Percentiles rank a stretch among this genome's conserved stretches.
Conservation (phyloP, 2,329 filamentous ascomycete species). For the Sarocladium strictum region DNA sequence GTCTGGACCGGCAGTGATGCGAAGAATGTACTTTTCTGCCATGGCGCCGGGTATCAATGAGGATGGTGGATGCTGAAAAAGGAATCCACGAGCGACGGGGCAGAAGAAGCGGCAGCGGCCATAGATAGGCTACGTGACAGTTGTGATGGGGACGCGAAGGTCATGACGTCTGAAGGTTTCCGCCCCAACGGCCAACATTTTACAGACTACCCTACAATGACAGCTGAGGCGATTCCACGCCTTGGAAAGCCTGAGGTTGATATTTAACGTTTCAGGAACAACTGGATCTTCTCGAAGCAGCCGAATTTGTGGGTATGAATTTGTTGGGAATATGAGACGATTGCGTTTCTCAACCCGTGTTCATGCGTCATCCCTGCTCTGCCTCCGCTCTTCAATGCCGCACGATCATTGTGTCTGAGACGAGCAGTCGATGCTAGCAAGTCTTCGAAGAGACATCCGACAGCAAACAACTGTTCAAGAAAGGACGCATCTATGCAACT, state of each 20-base stretch:
- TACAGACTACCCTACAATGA: not conserved
- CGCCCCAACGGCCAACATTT: not conserved
- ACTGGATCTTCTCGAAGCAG: not conserved
- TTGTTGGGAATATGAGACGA: not conserved
- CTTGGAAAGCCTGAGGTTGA: not conserved
- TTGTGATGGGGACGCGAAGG: not conserved
- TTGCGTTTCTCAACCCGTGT: not conserved
- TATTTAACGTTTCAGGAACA: too few species aligned
- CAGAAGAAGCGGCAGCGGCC: not conserved
- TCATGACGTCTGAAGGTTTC: not conserved
- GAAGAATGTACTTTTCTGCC: conserved; percentile 71
- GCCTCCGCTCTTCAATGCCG: too few species aligned
- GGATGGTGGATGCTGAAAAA: not conserved
- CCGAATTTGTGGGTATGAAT: not conserved
- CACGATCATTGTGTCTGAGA: too few species aligned
- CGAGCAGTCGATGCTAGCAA: too few species aligned
- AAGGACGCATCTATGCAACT: too few species aligned
- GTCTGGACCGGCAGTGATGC: conserved; percentile 71
- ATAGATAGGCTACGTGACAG: too few species aligned
- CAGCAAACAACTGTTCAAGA: too few species aligned
- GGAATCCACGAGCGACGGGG: not conserved
- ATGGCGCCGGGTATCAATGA: conserved; percentile 24
- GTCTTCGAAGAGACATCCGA: not conserved
- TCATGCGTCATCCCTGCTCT: not conserved
- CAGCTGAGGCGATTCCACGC: not conserved